Conservation (phyloP, 352 stramenopile genomes). For the Phytophthora citricola region DNA sequence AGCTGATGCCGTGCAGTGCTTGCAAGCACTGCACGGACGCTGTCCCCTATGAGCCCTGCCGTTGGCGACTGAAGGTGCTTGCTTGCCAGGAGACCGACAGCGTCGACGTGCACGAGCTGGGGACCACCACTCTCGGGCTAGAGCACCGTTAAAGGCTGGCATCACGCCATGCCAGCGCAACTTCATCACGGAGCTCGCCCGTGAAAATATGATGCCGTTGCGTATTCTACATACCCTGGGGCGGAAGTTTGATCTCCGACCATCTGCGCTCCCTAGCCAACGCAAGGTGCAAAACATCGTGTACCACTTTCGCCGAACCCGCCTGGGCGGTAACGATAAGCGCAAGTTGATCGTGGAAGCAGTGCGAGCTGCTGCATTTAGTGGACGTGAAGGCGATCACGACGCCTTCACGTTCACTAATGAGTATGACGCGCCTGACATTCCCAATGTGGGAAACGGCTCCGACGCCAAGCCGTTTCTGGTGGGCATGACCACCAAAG, state of each 20-base stretch:
- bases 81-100: not conserved
- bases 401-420: slow-evolving; percentile 15
- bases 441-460: slow-evolving; percentile 1
- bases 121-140: not conserved
- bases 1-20: not conserved
- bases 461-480: slow-evolving; percentile 5
- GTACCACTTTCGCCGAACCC: not conserved
- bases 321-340: not conserved
- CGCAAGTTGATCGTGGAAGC: not conserved
- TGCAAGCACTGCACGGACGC: not conserved
- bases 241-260: not conserved
- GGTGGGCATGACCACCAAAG: slow-evolving; percentile 8
- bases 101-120: not conserved
- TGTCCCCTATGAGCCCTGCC: not conserved
- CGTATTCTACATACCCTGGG: not conserved
- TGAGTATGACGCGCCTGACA: not conserved
- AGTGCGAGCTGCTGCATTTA: not conserved
- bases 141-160: not conserved
- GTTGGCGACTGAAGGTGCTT: not conserved
- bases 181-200: not conserved
- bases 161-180: not conserved
- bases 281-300: slow-evolving; percentile 1
- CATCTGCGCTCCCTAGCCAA: not conserved
- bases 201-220: not conserved
- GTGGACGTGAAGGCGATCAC: slow-evolving; percentile 12